Conservation (phyloP, 306 rosid species). For the Begonia masoniana region DNA sequence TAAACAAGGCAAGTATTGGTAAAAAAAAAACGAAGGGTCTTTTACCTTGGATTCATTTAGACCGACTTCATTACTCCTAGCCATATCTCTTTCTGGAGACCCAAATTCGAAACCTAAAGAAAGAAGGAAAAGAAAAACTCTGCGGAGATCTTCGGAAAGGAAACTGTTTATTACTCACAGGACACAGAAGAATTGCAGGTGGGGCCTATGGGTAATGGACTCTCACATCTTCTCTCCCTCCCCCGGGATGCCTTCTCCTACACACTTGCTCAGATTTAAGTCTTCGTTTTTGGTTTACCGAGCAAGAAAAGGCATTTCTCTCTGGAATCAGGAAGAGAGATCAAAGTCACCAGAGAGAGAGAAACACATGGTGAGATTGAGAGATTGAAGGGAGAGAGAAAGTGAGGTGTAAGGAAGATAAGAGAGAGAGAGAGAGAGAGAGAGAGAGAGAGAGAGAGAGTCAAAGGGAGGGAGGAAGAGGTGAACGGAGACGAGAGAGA, state of each 20-base stretch:
- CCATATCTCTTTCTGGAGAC: conserved; percentile 7
- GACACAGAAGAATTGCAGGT: neutral
- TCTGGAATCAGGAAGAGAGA: neutral
- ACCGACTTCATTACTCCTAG: conserved; percentile 28
- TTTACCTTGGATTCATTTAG: conserved; percentile 45
- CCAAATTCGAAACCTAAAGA: neutral
- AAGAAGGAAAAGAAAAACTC: conserved; percentile 10
- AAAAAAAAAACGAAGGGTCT: conserved; percentile 7
- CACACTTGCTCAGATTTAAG: neutral
- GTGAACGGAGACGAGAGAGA: conserved; percentile 49
- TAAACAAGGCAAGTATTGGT: neutral
- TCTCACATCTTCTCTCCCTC: neutral
- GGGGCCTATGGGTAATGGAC: conserved; percentile 1
- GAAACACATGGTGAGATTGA: conserved; percentile 1
- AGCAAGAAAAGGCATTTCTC: neutral
- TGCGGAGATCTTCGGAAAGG: conserved; percentile 16
- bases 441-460: conserved; percentile 4
- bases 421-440: neutral
- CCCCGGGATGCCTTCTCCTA: neutral
- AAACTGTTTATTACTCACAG: conserved; percentile 14
- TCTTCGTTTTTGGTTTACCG: neutral
- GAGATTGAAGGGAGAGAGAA: too few relatives aligned
- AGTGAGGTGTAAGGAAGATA: too few relatives aligned
- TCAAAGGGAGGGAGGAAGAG: neutral
- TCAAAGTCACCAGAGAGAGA: neutral